These are phyloP conservation scores for Trypanosomatidae sp. DNA, from an alignment of 208 protist genomes.

Conservation along the genomic window DNA sequence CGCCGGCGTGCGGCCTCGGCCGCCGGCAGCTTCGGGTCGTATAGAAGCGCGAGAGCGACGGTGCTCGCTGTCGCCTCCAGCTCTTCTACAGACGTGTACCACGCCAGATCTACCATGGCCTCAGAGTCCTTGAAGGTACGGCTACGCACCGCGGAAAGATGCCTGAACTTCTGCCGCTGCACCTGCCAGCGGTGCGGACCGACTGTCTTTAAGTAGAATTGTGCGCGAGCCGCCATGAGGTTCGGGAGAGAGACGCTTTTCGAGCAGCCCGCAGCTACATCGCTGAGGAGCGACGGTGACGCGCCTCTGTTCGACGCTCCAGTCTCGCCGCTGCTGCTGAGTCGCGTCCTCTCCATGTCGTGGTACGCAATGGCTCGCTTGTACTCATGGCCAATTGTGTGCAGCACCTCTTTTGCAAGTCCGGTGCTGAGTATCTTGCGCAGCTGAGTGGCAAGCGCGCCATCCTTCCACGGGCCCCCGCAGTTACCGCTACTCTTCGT, in stretches of 20 bases:
- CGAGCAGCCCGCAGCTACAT: background rate
- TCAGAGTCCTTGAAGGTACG: constrained; percentile 75
- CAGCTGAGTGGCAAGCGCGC: constrained; percentile 31
- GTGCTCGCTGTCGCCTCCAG: constrained; percentile 67
- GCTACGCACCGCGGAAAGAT: constrained; percentile 48
- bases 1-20: constrained; percentile 39
- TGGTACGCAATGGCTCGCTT: constrained; percentile 53
- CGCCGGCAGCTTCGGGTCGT: constrained; percentile 39
- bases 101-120: constrained; percentile 80
- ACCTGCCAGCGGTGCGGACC: constrained; percentile 49
- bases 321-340: background rate
- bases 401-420: constrained; percentile 78
- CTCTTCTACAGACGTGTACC: constrained; percentile 71
- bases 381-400: constrained; percentile 73
- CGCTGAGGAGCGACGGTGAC: background rate
- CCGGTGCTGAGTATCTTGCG: constrained; percentile 55
- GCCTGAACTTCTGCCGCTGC: constrained; percentile 34
- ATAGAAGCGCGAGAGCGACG: constrained; percentile 53
- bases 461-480: constrained; percentile 9
- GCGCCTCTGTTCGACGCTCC: background rate
- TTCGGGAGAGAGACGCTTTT: background rate
- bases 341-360: constrained; percentile 23
- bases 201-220: constrained; percentile 25
- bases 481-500: background rate
- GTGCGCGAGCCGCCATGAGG: constrained; percentile 5